Conservation (phyloP, 371 early-diverging fungal genomes). For the Zychaea mexicana region DNA sequence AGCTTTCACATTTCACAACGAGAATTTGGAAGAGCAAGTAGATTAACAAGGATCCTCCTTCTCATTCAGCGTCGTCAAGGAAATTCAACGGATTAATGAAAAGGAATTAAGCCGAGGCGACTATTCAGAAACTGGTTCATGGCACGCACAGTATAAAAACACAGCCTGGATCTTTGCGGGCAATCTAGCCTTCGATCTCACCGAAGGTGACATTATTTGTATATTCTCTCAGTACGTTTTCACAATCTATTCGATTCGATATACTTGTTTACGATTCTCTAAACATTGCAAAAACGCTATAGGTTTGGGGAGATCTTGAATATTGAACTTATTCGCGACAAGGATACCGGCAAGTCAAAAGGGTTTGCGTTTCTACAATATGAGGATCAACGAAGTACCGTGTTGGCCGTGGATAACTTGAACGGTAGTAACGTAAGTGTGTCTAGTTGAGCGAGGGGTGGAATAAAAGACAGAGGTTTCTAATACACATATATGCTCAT, state of each 20-base stretch:
- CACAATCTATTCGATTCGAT: too few relatives aligned
- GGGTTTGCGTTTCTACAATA: slow-evolving; percentile 95
- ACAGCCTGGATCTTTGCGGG: slow-evolving; percentile 92
- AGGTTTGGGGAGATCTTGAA: slow-evolving; percentile 92
- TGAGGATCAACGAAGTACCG: slow-evolving; percentile 90
- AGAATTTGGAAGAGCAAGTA: too few relatives aligned
- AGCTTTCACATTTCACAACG: too few relatives aligned
- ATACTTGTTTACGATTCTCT: too few relatives aligned
- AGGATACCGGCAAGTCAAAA: slow-evolving; percentile 83
- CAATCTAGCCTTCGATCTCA: slow-evolving; percentile 80
- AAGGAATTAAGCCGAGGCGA: slow-evolving; percentile 53
- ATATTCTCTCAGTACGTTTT: slow-evolving; percentile 87
- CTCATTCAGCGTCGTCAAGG: slow-evolving; percentile 63
- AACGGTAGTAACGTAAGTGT: slow-evolving; percentile 74
- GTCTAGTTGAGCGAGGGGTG: neutral
- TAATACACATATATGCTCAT: neutral
- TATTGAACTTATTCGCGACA: slow-evolving; percentile 84
- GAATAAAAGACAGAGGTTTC: neutral
- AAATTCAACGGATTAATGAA: slow-evolving; percentile 76
- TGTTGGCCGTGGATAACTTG: slow-evolving; percentile 94
- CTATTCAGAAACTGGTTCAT: slow-evolving; percentile 61
- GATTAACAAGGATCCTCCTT: too few relatives aligned
- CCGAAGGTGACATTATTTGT: slow-evolving; percentile 91
- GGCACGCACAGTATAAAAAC: slow-evolving; percentile 92
- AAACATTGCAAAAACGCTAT: too few relatives aligned